Evolutionary conservation across 106 monocot species (phyloP).

Genomic region (Xerophyta viscosa): DNA sequence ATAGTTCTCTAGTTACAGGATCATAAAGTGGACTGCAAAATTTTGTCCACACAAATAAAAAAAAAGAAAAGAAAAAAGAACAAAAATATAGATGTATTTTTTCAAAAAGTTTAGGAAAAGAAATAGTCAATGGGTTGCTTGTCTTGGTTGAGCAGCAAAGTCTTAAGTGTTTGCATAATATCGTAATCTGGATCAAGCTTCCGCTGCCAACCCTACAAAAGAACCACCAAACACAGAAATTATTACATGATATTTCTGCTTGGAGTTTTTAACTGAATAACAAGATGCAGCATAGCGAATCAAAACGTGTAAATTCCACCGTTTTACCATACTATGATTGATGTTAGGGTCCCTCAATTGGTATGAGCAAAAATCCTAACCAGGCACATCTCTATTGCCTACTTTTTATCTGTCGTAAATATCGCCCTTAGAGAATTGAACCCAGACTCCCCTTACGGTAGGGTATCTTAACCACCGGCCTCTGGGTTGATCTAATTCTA

Average conservation of each 20-base stretch:
- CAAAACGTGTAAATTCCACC: no score
- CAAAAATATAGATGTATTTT: background rate
- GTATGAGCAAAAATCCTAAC: no score
- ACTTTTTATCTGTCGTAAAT: no score
- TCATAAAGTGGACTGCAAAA: constrained; percentile 4
- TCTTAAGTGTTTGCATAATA: constrained; percentile 61
- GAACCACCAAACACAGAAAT: background rate
- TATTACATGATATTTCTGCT: background rate
- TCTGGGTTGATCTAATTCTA: no score
- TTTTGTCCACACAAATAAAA: background rate
- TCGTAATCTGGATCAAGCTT: constrained; percentile 74
- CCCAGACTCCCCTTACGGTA: no score
- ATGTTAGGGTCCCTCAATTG: no score
- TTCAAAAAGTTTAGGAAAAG: constrained; percentile 30
- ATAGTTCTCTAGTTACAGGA: no score
- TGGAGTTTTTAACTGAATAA: background rate
- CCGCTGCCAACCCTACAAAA: constrained; percentile 67
- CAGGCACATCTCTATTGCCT: no score
- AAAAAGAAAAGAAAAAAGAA: background rate
- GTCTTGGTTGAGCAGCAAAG: constrained; percentile 39
- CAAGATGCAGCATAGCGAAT: background rate
- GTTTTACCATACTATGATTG: no score
- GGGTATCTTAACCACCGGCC: no score
- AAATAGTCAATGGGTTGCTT: constrained; percentile 37
- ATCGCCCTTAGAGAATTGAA: no score